Conservation (phyloP, 2,329 filamentous ascomycete genomes). For the Fusarium nisikadoi region DNA sequence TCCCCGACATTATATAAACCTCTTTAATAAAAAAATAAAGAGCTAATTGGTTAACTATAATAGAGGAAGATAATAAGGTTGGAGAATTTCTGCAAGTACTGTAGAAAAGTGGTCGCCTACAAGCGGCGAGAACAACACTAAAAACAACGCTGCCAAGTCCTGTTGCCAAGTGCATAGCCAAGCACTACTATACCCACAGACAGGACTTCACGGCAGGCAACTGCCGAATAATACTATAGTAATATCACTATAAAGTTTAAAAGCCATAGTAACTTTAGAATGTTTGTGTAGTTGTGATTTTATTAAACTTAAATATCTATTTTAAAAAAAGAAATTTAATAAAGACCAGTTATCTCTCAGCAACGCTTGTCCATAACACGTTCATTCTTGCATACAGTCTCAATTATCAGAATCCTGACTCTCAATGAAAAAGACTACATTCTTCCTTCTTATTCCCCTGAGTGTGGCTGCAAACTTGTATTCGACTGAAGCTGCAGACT, state of each 20-base stretch:
- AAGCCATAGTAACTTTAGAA: background rate
- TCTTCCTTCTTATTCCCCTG: background rate
- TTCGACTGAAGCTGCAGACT: background rate
- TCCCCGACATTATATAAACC: too few species aligned
- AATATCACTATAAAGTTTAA: rapidly evolving
- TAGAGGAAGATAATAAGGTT: background rate
- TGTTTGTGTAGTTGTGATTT: background rate
- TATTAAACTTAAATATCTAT: background rate
- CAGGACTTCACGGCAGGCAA: background rate
- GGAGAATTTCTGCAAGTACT: rapidly evolving
- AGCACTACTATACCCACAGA: background rate
- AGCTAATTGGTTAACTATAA: rapidly evolving
- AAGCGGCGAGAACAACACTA: background rate
- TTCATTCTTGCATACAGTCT: background rate
- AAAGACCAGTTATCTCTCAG: background rate
- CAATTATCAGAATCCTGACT: background rate
- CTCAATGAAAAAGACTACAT: background rate
- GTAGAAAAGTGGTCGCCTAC: background rate
- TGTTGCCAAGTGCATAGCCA: background rate
- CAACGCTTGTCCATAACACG: rapidly evolving
- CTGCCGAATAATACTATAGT: background rate
- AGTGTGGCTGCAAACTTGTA: background rate
- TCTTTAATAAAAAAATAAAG: too few species aligned
- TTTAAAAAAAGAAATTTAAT: background rate
- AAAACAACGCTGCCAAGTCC: background rate